These are phyloP conservation scores for Echites panduratus DNA, from an alignment of 257 asterid species.

Conservation along the genomic window DNA sequence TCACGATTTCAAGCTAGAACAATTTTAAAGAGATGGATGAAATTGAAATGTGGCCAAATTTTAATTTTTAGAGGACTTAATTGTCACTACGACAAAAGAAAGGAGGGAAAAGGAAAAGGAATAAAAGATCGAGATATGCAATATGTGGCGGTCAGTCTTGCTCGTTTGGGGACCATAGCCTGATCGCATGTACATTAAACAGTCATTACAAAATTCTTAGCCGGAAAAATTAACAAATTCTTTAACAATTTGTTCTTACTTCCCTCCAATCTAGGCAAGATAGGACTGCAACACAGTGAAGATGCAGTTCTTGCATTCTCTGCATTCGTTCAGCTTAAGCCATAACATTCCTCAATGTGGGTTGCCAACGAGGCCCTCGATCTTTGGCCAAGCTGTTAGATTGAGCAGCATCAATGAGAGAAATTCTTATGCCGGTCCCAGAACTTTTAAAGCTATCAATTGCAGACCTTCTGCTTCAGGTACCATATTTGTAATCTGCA, in stretches of 20 bases:
- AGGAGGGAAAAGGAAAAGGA: not conserved
- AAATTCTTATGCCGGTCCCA: constrained; percentile 22
- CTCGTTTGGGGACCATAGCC: not conserved
- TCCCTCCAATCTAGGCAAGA: not conserved
- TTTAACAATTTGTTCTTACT: not conserved
- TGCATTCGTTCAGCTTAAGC: constrained; percentile 44
- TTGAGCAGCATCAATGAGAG: constrained; percentile 26
- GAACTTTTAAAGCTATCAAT: constrained; percentile 33
- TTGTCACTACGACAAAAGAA: not conserved
- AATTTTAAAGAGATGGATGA: no score
- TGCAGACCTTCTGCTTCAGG: constrained; percentile 54
- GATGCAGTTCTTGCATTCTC: constrained; percentile 30
- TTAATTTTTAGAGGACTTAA: not conserved
- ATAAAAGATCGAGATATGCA: not conserved
- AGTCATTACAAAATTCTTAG: not conserved
- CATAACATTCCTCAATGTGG: constrained; percentile 45
- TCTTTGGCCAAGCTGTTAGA: constrained; percentile 29
- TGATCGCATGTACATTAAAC: not conserved
- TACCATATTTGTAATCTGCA: constrained; percentile 8
- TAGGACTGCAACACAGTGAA: not conserved
- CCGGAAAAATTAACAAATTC: not conserved
- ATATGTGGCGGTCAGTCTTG: constrained; percentile 8
- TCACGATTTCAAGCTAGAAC: no score
- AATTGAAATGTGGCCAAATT: no score
- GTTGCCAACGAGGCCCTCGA: constrained; percentile 40